A percentile compares a stretch with the other conserved stretches of the same genome.
Conservation (phyloP, 1,284 basidiomycete species). For the Ganoderma resinaceum region DNA sequence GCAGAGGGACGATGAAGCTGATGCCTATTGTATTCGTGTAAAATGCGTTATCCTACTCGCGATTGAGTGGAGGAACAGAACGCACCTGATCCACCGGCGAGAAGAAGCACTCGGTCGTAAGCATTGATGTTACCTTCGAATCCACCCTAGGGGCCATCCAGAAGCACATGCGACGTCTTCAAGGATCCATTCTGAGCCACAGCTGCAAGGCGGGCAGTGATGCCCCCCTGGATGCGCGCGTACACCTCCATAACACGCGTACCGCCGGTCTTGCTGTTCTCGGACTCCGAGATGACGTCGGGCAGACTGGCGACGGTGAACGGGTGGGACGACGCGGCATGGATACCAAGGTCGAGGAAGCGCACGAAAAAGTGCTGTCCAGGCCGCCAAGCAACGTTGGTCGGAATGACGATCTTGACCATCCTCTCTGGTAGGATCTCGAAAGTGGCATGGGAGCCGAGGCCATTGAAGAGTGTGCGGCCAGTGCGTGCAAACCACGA, state of each 20-base stretch:
- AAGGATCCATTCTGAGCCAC: slow-evolving; percentile 20
- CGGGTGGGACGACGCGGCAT: slow-evolving; percentile 45
- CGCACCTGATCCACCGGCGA: slow-evolving; percentile 48
- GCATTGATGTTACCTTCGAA: slow-evolving; percentile 38
- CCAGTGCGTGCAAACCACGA: slow-evolving; percentile 42
- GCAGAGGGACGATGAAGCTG: slow-evolving; percentile 40
- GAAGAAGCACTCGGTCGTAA: slow-evolving; percentile 44
- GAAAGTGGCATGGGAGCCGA: slow-evolving; percentile 38
- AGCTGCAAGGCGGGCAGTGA: slow-evolving; percentile 38
- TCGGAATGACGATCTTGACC: slow-evolving; percentile 42
- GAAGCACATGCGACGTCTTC: slow-evolving; percentile 38
- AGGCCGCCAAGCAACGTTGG: slow-evolving; percentile 43
- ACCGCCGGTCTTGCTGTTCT: neutral
- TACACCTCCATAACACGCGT: slow-evolving; percentile 30
- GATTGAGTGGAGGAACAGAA: neutral
- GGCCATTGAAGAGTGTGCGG: slow-evolving; percentile 42
- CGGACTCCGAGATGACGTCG: neutral
- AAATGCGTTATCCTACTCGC: neutral
- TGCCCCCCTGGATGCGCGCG: slow-evolving; percentile 40
- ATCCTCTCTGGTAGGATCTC: slow-evolving; percentile 41
- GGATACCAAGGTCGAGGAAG: slow-evolving; percentile 35
- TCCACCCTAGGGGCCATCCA: slow-evolving; percentile 52
- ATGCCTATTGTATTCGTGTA: slow-evolving; percentile 35
- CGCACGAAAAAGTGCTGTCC: slow-evolving; percentile 54
- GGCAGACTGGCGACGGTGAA: slow-evolving; percentile 48